phyloP scores from a whole-genome alignment of 164 flowering plant genomes.

The Tetracentron sinense region DNA sequence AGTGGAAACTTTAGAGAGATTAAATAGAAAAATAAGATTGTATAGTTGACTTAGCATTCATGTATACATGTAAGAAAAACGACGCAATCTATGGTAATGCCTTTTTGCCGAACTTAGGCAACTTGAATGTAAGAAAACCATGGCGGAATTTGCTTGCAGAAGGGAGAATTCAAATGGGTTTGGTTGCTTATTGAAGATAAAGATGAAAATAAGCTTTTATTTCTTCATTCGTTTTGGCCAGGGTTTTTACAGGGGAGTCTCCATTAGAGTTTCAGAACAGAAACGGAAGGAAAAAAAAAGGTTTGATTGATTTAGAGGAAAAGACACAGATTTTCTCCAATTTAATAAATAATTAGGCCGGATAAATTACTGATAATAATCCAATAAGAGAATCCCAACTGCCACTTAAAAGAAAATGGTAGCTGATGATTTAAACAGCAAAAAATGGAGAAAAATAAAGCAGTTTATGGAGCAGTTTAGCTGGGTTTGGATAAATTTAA shows the following conservation, averaged over 20 bases:
- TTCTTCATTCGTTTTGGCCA: conserved; percentile 9
- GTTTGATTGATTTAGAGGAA: background rate
- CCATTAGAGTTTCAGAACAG: conserved; percentile 27
- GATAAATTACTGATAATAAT: background rate
- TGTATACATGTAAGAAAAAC: conserved; percentile 11
- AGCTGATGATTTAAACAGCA: background rate
- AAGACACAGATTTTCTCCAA: background rate
- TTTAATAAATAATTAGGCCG: background rate
- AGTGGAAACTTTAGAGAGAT: conserved; percentile 5
- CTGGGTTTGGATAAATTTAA: background rate
- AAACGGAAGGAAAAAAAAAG: background rate
- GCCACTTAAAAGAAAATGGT: background rate
- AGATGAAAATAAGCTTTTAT: conserved; percentile 7
- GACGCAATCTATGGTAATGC: conserved; percentile 24
- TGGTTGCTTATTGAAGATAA: conserved; percentile 20
- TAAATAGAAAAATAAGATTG: conserved; percentile 5
- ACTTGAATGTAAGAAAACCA: conserved; percentile 15
- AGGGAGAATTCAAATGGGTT: conserved; percentile 21
- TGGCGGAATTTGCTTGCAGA: conserved; percentile 19
- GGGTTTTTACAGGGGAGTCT: conserved; percentile 18
- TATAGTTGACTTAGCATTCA: conserved; percentile 30
- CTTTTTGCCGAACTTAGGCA: conserved; percentile 42
- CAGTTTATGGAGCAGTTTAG: background rate
- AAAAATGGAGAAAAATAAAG: background rate
- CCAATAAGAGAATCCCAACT: conserved; percentile 1